These are phyloP conservation scores for Boletus pseudopeckii DNA, from an alignment of 768 basidiomycete species.

Conservation along the genomic window DNA sequence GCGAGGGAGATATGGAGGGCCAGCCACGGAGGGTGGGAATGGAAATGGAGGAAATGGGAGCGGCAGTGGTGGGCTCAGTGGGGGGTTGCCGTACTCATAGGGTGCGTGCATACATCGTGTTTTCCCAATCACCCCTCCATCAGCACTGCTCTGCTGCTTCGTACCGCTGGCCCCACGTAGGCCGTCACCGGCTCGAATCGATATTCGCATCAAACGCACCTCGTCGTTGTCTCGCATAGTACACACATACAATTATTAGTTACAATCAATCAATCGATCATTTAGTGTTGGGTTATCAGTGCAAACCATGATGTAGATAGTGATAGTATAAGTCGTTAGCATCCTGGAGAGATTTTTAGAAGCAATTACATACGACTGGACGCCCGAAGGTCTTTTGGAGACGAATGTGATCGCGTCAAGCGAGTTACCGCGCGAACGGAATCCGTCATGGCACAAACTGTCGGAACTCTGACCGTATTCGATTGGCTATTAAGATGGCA, in stretches of 20 bases:
- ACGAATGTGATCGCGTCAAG: not conserved
- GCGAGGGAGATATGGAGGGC: constrained; percentile 16
- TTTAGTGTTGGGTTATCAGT: constrained; percentile 15
- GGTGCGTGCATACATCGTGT: not conserved
- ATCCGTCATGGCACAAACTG: not conserved
- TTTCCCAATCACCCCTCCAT: not conserved
- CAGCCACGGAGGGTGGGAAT: constrained; percentile 3
- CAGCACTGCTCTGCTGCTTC: not conserved
- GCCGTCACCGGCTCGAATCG: not conserved
- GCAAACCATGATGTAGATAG: constrained; percentile 1
- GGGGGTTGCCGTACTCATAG: constrained; percentile 32
- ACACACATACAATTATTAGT: constrained; percentile 17
- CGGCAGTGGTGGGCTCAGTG: constrained; percentile 13
- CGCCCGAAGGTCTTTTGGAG: not conserved
- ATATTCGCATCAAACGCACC: constrained; percentile 6
- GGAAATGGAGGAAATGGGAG: constrained; percentile 4
- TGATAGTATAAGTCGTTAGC: not conserved
- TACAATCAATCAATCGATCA: constrained; percentile 15
- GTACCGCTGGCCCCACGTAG: not conserved
- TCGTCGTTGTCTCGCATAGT: constrained; percentile 15
- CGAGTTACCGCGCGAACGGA: not conserved
- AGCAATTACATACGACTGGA: not conserved
- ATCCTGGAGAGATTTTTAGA: not conserved
- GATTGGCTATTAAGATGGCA: too few relatives aligned
- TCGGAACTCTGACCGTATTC: not conserved